Evolutionary conservation across 129 eudicot species (phyloP).

Genomic region (Artemisia argyi): DNA sequence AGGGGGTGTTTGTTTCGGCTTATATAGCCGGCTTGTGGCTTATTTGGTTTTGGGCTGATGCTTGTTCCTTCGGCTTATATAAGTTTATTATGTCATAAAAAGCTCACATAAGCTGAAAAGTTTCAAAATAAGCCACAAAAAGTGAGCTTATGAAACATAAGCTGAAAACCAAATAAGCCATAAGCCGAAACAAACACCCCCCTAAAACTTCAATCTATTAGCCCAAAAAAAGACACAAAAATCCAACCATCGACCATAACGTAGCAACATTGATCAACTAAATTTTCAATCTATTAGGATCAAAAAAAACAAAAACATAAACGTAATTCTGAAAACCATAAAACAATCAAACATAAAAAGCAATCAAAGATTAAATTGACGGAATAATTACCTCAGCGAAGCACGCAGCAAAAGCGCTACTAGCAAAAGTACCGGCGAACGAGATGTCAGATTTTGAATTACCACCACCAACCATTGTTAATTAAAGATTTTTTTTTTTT

Average conservation of each 20-base stretch:
- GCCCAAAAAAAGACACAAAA: too few species aligned
- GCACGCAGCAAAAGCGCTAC: slow-evolving; percentile 90
- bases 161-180: too few species aligned
- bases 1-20: too few species aligned
- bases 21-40: too few species aligned
- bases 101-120: too few species aligned
- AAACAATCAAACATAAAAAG: not conserved
- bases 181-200: too few species aligned
- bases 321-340: not conserved
- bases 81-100: too few species aligned
- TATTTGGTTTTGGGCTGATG: too few species aligned
- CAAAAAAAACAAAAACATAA: not conserved
- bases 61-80: too few species aligned
- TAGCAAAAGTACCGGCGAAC: slow-evolving; percentile 64
- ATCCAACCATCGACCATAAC: not conserved
- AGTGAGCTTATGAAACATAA: too few species aligned
- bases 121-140: too few species aligned
- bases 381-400: slow-evolving; percentile 67
- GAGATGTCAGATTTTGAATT: slow-evolving; percentile 66
- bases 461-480: slow-evolving; percentile 46
- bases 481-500: not conserved
- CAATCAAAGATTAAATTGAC: not conserved
- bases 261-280: slow-evolving; percentile 4
- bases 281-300: not conserved
- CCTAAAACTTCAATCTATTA: too few species aligned